These are phyloP conservation scores for Begonia peltatifolia DNA, from an alignment of 306 rosid genomes.

Conservation along the genomic window DNA sequence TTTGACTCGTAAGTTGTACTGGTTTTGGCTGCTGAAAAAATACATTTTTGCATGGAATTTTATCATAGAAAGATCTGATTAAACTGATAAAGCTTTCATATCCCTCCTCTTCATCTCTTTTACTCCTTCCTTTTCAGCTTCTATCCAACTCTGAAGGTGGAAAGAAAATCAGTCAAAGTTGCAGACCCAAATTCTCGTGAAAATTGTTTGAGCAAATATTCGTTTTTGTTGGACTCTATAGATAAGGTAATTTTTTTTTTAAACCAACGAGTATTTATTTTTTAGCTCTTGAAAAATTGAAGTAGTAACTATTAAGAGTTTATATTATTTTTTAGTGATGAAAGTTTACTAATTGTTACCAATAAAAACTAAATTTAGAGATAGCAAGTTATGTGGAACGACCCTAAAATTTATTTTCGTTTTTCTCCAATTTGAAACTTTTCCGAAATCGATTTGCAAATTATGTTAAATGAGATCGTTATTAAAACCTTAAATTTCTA, in stretches of 20 bases:
- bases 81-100: constrained; percentile 12
- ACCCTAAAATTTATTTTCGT: too few species aligned
- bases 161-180: constrained; percentile 54
- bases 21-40: constrained; percentile 3
- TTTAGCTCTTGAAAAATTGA: too few species aligned
- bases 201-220: constrained; percentile 61
- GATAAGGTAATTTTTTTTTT: constrained; percentile 29
- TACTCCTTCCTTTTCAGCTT: constrained; percentile 28
- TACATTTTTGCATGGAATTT: background rate
- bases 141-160: constrained; percentile 45
- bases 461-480: too few species aligned
- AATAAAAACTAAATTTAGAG: too few species aligned
- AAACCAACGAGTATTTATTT: too few species aligned
- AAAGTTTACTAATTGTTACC: too few species aligned
- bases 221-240: constrained; percentile 49
- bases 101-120: constrained; percentile 1
- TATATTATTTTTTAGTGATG: too few species aligned
- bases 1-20: constrained; percentile 48
- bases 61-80: background rate
- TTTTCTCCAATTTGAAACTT: too few species aligned
- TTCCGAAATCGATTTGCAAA: too few species aligned
- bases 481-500: too few species aligned
- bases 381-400: too few species aligned
- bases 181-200: constrained; percentile 56
- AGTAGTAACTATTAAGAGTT: too few species aligned